Evolutionary conservation across 257 asterid genomes (phyloP), one percentile per base, ranked within the genome.

Genomic region (Plectranthus barbatus): DNA sequence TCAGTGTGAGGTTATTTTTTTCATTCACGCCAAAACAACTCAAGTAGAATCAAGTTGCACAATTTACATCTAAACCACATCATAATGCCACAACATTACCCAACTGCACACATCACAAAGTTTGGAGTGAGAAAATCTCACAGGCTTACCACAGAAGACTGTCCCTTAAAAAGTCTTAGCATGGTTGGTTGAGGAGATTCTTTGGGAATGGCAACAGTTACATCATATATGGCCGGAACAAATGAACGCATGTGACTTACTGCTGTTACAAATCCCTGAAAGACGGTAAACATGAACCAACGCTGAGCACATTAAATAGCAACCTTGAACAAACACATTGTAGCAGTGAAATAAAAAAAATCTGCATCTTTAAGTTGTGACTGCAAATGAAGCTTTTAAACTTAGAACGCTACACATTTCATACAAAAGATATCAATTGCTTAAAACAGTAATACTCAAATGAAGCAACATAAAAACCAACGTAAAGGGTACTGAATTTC

Each of bases 261-360:
- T 36, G 97, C 89, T 26, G 96, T 77, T 62, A 92, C 96, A 74
- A 92, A 92, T 47, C 99, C 99, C 99, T 92, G 94, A 56, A 80
- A 67, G 54, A 56, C 18, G 11, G 36, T 33, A 66, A 50, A 26
- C 33, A 49, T 29, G 66, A 75, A 18, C 51, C 39, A 29, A 55
- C 17, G 23, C n/a, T 21, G 36, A 54, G 58, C 44, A 56, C 15
- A 59, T 9, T 15, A 74, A 23, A 15, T 33, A 55, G 11, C 6
- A 23, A 66, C 56, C 37, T 29, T 12, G 47, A 71, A 42, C n/a
- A 15, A 66, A 47, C 9, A 15, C 31, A 10, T 4, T 9, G 53
- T 45, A 49, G 45, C 40, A 62, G 42, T 62, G 18, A 39, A 24
- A 5, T 59, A 20, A 15, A 36, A 56, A 67, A 42, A 47, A 2